A percentile compares a stretch with the other conserved stretches of the same genome.
phyloP scores from a whole-genome alignment of 768 basidiomycete species.

The Calocybe cyanea region DNA sequence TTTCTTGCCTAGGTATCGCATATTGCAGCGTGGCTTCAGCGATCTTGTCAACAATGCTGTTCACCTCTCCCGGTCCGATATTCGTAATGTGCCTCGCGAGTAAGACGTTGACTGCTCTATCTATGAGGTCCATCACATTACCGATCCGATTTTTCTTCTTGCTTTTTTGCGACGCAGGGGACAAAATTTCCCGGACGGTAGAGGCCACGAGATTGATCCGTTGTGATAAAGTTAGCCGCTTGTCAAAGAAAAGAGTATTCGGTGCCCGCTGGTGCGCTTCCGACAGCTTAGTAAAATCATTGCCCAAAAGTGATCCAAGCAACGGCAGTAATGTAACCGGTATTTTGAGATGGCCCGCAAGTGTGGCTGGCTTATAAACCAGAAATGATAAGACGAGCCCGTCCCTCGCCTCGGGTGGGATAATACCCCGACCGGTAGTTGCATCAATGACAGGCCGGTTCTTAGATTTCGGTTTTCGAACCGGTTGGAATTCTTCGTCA shows the following conservation, averaged over 20 bases:
- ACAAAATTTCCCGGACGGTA: slow-evolving; percentile 52
- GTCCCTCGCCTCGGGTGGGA: slow-evolving; percentile 50
- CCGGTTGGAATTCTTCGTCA: slow-evolving; percentile 57
- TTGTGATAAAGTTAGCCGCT: slow-evolving; percentile 49
- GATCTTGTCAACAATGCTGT: slow-evolving; percentile 60
- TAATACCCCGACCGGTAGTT: slow-evolving; percentile 33
- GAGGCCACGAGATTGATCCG: slow-evolving; percentile 65
- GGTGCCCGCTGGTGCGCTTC: slow-evolving; percentile 46
- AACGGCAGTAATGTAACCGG: slow-evolving; percentile 73
- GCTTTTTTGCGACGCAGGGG: slow-evolving; percentile 42
- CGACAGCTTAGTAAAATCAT: slow-evolving; percentile 64
- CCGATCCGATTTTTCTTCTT: slow-evolving; percentile 54
- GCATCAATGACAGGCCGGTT: slow-evolving; percentile 31
- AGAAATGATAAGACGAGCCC: slow-evolving; percentile 46
- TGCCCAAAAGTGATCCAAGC: slow-evolving; percentile 74
- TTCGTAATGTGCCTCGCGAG: slow-evolving; percentile 44
- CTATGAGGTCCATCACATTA: slow-evolving; percentile 77
- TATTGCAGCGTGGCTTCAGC: slow-evolving; percentile 77
- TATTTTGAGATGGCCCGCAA: slow-evolving; percentile 65
- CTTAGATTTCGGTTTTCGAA: slow-evolving; percentile 49
- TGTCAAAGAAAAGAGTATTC: slow-evolving; percentile 67
- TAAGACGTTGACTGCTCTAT: slow-evolving; percentile 58
- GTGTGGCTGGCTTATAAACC: slow-evolving; percentile 55
- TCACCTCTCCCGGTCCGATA: slow-evolving; percentile 61
- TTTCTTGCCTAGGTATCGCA: slow-evolving; percentile 60